Evolutionary conservation across 495 filamentous ascomycete species (phyloP), one percentile per base, ranked within the genome.

Genomic region (Bathelium albidoporum): DNA sequence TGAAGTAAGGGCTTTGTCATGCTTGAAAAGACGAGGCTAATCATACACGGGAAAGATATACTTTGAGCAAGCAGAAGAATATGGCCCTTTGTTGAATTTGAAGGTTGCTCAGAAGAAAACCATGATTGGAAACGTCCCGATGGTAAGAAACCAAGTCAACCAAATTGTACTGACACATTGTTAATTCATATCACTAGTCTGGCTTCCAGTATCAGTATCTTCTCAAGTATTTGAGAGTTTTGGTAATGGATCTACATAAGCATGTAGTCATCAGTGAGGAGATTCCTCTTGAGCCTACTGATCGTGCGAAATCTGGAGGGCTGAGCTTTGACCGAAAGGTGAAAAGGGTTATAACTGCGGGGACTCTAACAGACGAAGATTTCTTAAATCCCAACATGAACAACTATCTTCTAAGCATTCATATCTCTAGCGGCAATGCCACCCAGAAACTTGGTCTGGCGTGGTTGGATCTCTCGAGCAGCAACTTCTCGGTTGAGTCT

Each of bases 251-350:
- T 67, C 76, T 93, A 53, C 88, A 88, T 66, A 87, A 88, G 72
- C 88, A 91, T 73, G 95, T 99, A 65, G 94, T 94, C 58, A 88
- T 99, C 63, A 89, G 88, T 44, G 94, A 99, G 73, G 94, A 99
- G 70, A 91, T 95, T 67, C 82, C 86, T 0, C 87, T 88, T 64
- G 39, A 63, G 0, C 79, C 83, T 64, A 74, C 83, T 45, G 81
- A 86, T 39, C 78, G 81, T 43, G 76, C 82, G 45, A 89, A 86
- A 63, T 81, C 84, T 14, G 88, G 89, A 7, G 89, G 89, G 1
- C 77, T 95, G 59, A 75, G 89, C 73, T 95, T 91, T 70, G 89
- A 92, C 70, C 86, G 94, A 45, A 84, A 79, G 65, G 89, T 99
- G 18, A 82, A 89, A 45, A 85, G 94, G 44, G 86, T 97, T 61